phyloP scores from a whole-genome alignment of 106 monocot species.

The Allium sativum region DNA sequence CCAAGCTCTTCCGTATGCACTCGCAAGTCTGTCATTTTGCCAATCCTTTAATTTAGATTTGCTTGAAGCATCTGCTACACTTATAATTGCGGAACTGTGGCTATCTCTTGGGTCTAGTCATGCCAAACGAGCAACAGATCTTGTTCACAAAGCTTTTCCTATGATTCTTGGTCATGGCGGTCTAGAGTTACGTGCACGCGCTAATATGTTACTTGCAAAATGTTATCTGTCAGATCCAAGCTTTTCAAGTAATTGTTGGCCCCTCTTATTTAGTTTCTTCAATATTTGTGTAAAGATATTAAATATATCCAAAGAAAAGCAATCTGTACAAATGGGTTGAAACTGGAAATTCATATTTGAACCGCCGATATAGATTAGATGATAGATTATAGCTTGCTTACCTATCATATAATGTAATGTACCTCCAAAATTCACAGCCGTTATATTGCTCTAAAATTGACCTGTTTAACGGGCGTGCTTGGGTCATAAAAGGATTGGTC shows the following conservation, averaged over 20 bases:
- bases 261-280: background rate
- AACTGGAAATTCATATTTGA: background rate
- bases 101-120: conserved; percentile 74
- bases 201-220: conserved; percentile 63
- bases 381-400: no score
- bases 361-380: no score
- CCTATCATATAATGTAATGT: no score
- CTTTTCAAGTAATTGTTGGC: conserved; percentile 41
- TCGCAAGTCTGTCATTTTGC: conserved; percentile 88
- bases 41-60: conserved; percentile 92
- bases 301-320: background rate
- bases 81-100: conserved; percentile 83
- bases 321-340: background rate
- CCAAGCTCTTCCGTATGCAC: conserved; percentile 74
- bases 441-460: no score
- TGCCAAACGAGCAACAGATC: conserved; percentile 51
- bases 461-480: no score
- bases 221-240: conserved; percentile 57
- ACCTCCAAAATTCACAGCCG: no score
- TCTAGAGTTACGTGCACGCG: conserved; percentile 73
- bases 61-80: conserved; percentile 82
- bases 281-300: background rate
- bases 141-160: conserved; percentile 51
- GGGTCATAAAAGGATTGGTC: no score
- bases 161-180: conserved; percentile 98